These are phyloP conservation scores for Paralagenidium karlingii DNA, from an alignment of 352 stramenopile genomes.

Conservation along the genomic window DNA sequence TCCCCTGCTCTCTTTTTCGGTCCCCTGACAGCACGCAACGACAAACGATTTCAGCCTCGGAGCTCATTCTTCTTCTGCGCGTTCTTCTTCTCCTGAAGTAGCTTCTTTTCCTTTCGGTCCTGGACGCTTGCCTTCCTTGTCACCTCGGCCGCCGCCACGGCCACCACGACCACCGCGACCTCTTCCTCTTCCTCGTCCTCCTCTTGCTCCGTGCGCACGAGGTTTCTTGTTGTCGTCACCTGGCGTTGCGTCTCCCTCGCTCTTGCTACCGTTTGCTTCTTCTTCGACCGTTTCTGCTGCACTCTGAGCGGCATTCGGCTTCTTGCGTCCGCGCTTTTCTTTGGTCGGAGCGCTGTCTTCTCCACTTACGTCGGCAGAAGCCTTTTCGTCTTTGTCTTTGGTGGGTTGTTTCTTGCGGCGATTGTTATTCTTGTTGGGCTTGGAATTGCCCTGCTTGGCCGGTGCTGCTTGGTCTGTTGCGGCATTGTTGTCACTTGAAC, in stretches of 20 bases:
- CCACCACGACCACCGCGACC: slow-evolving; percentile 11
- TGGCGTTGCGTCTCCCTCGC: neutral
- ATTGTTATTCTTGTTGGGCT: slow-evolving; percentile 1
- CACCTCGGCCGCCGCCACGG: slow-evolving; percentile 4
- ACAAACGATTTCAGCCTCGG: too few relatives aligned
- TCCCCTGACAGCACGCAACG: neutral
- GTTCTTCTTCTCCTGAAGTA: slow-evolving; percentile 1
- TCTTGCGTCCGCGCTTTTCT: slow-evolving; percentile 14
- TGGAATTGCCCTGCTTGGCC: neutral
- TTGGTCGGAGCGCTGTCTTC: neutral
- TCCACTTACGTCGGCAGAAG: neutral
- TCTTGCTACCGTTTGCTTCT: slow-evolving; percentile 2
- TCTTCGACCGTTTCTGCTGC: slow-evolving; percentile 6
- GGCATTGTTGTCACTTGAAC: too few relatives aligned
- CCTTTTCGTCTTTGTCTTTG: neutral
- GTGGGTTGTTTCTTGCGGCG: neutral
- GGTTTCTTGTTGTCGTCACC: slow-evolving; percentile 4
- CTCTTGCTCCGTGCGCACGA: neutral
- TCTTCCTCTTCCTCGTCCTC: slow-evolving; percentile 8
- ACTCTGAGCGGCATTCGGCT: slow-evolving; percentile 6
- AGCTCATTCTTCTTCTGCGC: slow-evolving; percentile 3
- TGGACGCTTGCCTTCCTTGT: neutral
- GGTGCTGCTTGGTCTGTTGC: neutral
- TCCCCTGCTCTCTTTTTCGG: neutral
- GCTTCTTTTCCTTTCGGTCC: neutral